Percentiles rank a stretch among this genome's conserved stretches.
Conservation (phyloP, 257 asterid genomes). For the Capsicum baccatum region DNA sequence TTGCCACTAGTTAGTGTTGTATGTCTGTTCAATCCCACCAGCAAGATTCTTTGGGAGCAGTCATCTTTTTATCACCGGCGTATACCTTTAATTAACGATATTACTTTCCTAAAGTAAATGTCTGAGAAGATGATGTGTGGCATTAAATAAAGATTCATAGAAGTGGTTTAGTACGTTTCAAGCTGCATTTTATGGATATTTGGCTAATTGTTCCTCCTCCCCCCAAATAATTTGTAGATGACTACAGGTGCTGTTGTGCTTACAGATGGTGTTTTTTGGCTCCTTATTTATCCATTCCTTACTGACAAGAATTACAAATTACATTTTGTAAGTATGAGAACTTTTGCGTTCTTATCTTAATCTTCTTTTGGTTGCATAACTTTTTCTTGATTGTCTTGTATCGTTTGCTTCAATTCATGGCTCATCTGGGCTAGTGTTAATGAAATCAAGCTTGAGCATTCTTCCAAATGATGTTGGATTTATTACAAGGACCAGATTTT, state of each 20-base stretch:
- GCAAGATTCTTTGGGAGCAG: not conserved
- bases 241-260: conserved; percentile 83
- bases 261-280: conserved; percentile 69
- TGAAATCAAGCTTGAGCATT: conserved; percentile 5
- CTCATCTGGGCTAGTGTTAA: not conserved
- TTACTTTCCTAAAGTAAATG: not conserved
- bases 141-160: not conserved
- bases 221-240: conserved; percentile 43
- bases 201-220: conserved; percentile 5
- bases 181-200: not conserved
- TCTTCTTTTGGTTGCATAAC: not conserved
- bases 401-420: conserved; percentile 11
- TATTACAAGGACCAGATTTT: not conserved
- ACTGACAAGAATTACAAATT: conserved; percentile 50
- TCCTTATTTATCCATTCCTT: conserved; percentile 71
- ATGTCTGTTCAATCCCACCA: not conserved
- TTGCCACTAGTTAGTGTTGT: not conserved
- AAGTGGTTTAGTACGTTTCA: not conserved
- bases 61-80: not conserved
- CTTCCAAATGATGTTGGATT: not conserved
- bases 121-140: not conserved
- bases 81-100: not conserved
- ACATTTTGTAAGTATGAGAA: conserved; percentile 56
- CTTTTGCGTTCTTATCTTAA: not conserved
- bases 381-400: not conserved